Evolutionary conservation across 345 rosid species (phyloP).

Genomic region (Syzygium aromaticum): DNA sequence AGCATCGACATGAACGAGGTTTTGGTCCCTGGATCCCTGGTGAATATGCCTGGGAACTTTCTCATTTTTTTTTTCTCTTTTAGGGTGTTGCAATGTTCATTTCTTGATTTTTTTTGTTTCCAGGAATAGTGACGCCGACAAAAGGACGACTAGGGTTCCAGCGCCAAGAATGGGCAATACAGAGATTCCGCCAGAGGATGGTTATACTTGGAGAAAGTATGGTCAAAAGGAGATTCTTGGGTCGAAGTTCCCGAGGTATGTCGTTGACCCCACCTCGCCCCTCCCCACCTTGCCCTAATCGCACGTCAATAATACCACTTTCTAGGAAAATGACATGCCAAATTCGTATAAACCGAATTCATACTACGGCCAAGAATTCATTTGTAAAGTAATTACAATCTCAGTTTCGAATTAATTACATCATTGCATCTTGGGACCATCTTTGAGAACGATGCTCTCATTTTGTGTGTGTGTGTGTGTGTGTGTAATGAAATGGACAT

Average conservation of each 20-base stretch:
- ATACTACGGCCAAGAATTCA: not conserved
- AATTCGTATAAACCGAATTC: not conserved
- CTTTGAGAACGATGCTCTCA: not conserved
- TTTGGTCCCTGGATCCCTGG: not conserved
- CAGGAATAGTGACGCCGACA: slow-evolving; percentile 34
- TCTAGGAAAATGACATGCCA: not conserved
- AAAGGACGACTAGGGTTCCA: slow-evolving; percentile 24
- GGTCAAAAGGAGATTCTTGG: slow-evolving; percentile 87
- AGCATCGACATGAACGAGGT: not conserved
- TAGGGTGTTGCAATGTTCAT: not conserved
- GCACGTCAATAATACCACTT: not conserved
- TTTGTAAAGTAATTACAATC: not conserved
- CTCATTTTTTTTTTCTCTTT: not conserved
- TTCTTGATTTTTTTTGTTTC: not conserved
- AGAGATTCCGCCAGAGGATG: slow-evolving; percentile 75
- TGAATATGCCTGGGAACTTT: not conserved
- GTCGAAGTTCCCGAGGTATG: slow-evolving; percentile 65
- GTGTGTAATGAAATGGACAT: not conserved
- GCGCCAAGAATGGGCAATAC: slow-evolving; percentile 58
- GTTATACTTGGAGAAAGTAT: slow-evolving; percentile 76
- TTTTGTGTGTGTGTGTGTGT: not conserved
- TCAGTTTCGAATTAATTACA: not conserved
- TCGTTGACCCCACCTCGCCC: not conserved
- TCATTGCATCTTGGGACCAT: not conserved
- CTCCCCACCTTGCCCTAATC: not conserved